phyloP scores from a whole-genome alignment of 306 rosid species.

The Clitoria ternatea region DNA sequence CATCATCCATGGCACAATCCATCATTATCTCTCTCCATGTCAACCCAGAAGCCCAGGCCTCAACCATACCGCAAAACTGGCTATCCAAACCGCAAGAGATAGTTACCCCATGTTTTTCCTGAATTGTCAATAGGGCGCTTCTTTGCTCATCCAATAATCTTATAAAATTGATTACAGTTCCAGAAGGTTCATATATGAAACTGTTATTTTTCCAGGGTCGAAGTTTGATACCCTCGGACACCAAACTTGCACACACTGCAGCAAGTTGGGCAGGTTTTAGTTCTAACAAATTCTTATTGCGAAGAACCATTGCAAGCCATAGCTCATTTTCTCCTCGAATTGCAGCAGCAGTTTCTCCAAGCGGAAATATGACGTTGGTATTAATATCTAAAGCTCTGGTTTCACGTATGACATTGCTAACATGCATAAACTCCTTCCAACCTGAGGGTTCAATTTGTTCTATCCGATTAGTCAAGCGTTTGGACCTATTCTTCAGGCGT shows the following conservation, averaged over 20 bases:
- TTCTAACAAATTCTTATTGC: constrained; percentile 61
- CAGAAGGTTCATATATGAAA: constrained; percentile 68
- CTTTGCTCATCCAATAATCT: constrained; percentile 64
- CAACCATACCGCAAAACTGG: constrained; percentile 96
- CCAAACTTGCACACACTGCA: constrained; percentile 75
- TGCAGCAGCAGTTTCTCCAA: constrained; percentile 91
- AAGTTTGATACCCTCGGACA: constrained; percentile 86
- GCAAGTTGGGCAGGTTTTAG: constrained; percentile 85
- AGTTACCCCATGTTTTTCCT: constrained; percentile 73
- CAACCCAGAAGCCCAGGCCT: constrained; percentile 98
- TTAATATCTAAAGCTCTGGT: constrained; percentile 76
- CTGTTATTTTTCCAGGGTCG: constrained; percentile 78
- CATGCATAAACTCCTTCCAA: constrained; percentile 97
- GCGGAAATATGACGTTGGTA: constrained; percentile 65
- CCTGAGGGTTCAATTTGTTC: constrained; percentile 98
- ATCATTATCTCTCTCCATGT: constrained; percentile 96
- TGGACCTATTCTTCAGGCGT: constrained; percentile 66
- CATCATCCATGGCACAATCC: constrained; percentile 99
- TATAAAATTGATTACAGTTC: constrained; percentile 47
- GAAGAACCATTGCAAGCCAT: constrained; percentile 95
- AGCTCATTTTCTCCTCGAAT: constrained; percentile 97
- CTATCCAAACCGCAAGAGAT: constrained; percentile 70
- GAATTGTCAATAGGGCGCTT: constrained; percentile 45
- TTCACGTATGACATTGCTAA: constrained; percentile 91
- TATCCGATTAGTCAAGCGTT: constrained; percentile 68